These are phyloP conservation scores for Ilyonectria destructans DNA, from an alignment of 2,329 filamentous ascomycete species.

Conservation along the genomic window DNA sequence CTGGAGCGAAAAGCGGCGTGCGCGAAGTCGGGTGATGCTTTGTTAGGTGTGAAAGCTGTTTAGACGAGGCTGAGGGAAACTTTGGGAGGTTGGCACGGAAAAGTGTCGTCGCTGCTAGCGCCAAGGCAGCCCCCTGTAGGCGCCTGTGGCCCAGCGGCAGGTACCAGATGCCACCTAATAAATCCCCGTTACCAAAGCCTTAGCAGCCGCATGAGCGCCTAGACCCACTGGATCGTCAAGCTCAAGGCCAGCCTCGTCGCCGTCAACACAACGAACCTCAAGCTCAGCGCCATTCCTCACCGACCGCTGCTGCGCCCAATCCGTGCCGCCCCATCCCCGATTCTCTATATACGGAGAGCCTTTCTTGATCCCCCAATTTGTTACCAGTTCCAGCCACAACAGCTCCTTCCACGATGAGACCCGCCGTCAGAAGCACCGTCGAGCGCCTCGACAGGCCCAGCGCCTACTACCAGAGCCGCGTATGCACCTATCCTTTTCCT, in stretches of 20 bases:
- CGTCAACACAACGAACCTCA: constrained; percentile 9
- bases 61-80: constrained; percentile 25
- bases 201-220: constrained; percentile 16
- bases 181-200: constrained; percentile 10
- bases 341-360: background rate
- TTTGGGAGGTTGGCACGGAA: constrained; percentile 34
- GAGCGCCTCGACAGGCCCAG: constrained; percentile 95
- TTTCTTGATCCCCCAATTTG: background rate
- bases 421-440: constrained; percentile 78
- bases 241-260: constrained; percentile 29
- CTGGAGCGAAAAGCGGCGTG: constrained; percentile 5
- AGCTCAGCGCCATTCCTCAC: constrained; percentile 2
- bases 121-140: constrained; percentile 18
- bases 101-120: constrained; percentile 26
- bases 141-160: constrained; percentile 23
- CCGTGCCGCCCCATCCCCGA: background rate
- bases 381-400: background rate
- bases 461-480: constrained; percentile 91
- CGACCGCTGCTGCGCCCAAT: background rate
- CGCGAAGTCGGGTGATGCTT: constrained; percentile 23
- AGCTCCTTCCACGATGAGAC: constrained; percentile 59
- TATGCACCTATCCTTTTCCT: constrained; percentile 59
- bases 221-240: constrained; percentile 29
- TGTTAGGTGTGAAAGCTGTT: constrained; percentile 6
- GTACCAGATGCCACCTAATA: constrained; percentile 21